These are phyloP conservation scores for Fusarium sublunatum DNA, from an alignment of 2,329 filamentous ascomycete species.

Conservation along the genomic window DNA sequence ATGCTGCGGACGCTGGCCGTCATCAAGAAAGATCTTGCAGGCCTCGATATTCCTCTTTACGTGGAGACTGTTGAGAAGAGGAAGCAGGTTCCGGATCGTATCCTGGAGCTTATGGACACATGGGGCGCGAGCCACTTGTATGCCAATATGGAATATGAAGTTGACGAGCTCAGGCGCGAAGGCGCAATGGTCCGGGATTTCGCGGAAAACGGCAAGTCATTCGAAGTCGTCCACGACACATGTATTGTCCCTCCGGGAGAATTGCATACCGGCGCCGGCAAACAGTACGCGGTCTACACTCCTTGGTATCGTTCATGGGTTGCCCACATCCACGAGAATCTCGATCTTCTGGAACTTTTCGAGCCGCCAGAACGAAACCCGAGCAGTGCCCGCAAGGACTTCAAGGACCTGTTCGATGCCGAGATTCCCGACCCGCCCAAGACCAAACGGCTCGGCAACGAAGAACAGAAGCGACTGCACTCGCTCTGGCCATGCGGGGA, in stretches of 20 bases:
- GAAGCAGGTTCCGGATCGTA: conserved; percentile 67
- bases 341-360: conserved; percentile 71
- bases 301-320: conserved; percentile 87
- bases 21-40: conserved; percentile 73
- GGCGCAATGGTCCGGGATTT: conserved; percentile 71
- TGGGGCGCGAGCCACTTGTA: conserved; percentile 83
- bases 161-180: conserved; percentile 87
- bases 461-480: conserved; percentile 68
- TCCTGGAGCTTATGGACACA: conserved; percentile 73
- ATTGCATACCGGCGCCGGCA: conserved; percentile 74
- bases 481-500: conserved; percentile 80
- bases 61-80: conserved; percentile 77
- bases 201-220: conserved; percentile 71
- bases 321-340: conserved; percentile 75
- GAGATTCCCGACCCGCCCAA: conserved; percentile 70
- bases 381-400: conserved; percentile 54
- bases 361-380: conserved; percentile 59
- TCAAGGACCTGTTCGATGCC: conserved; percentile 68
- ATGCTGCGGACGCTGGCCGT: conserved; percentile 76
- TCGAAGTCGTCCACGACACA: conserved; percentile 82
- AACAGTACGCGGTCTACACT: conserved; percentile 84
- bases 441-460: conserved; percentile 69
- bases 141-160: conserved; percentile 90
- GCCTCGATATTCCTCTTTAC: conserved; percentile 80
- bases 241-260: conserved; percentile 82